Evolutionary conservation across 352 stramenopile genomes (phyloP).

Genomic region (Globisporangium iwayamae): DNA sequence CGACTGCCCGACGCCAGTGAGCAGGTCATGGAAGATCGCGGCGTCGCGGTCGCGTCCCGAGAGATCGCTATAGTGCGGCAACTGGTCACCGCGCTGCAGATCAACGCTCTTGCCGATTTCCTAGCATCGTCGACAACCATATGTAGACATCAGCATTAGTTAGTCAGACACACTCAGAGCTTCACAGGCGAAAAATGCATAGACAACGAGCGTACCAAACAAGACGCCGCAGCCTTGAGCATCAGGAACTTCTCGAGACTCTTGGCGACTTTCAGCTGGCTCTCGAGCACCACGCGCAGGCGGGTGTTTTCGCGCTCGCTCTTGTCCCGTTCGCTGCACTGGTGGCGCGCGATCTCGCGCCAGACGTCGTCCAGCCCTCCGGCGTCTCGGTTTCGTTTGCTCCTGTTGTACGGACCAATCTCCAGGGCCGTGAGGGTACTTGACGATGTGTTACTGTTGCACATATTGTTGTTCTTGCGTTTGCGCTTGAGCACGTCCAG

Average conservation of each 20-base stretch:
- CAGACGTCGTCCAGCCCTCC: neutral
- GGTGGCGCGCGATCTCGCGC: neutral
- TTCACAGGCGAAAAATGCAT: too few species aligned
- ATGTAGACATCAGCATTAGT: neutral
- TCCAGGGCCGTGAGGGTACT: too few species aligned
- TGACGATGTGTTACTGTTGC: too few species aligned
- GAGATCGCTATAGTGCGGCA: too few species aligned
- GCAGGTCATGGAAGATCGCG: neutral
- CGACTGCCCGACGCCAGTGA: neutral
- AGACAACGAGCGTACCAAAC: too few species aligned
- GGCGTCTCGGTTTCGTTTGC: neutral
- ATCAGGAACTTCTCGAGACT: constrained; percentile 26
- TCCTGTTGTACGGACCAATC: too few species aligned
- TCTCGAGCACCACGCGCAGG: constrained; percentile 44
- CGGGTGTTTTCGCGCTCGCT: constrained; percentile 37
- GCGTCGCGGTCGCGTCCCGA: neutral
- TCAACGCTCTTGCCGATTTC: too few species aligned
- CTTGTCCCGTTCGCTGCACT: neutral
- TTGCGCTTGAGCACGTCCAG: too few species aligned
- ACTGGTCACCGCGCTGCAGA: too few species aligned
- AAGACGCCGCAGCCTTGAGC: constrained; percentile 2
- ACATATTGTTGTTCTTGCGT: too few species aligned
- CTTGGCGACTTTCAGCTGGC: constrained; percentile 41
- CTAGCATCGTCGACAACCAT: too few species aligned
- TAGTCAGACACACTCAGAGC: too few species aligned